phyloP scores from a whole-genome alignment of 805 yeast species.

The Sugiyamaella floridensis region DNA sequence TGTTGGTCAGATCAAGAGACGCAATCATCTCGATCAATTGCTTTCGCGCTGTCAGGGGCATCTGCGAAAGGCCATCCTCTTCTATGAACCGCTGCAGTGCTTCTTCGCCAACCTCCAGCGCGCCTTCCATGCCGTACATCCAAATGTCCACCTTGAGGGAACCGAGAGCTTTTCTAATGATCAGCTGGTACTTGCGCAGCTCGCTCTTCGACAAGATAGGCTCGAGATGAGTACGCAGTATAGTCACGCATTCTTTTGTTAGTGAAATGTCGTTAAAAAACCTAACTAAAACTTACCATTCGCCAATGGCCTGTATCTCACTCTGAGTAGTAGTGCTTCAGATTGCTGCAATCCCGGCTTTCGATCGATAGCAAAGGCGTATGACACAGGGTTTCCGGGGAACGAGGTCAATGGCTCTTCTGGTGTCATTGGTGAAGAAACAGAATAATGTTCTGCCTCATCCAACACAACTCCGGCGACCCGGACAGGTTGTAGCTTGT shows the following conservation, averaged over 20 bases:
- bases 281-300: constrained; percentile 13
- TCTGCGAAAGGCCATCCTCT: constrained; percentile 3
- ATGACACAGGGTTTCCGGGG: constrained; percentile 64
- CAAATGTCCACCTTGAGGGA: neutral
- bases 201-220: neutral
- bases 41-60: constrained; percentile 1
- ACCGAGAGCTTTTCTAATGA: neutral
- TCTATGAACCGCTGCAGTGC: constrained; percentile 10
- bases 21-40: constrained; percentile 2
- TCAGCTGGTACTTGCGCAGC: neutral
- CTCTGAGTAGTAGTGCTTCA: constrained; percentile 12
- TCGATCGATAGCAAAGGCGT: constrained; percentile 47
- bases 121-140: constrained; percentile 1
- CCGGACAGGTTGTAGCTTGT: constrained; percentile 46
- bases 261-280: neutral
- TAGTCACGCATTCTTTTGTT: constrained; percentile 3
- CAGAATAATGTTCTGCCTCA: constrained; percentile 31
- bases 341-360: constrained; percentile 25
- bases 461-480: constrained; percentile 39
- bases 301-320: constrained; percentile 19
- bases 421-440: constrained; percentile 26
- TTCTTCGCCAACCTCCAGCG: neutral
- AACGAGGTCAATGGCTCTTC: constrained; percentile 39
- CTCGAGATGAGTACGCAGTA: neutral
- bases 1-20: neutral